phyloP scores from a whole-genome alignment of 805 yeast species.

The Kluyveromyces nonfermentans region DNA sequence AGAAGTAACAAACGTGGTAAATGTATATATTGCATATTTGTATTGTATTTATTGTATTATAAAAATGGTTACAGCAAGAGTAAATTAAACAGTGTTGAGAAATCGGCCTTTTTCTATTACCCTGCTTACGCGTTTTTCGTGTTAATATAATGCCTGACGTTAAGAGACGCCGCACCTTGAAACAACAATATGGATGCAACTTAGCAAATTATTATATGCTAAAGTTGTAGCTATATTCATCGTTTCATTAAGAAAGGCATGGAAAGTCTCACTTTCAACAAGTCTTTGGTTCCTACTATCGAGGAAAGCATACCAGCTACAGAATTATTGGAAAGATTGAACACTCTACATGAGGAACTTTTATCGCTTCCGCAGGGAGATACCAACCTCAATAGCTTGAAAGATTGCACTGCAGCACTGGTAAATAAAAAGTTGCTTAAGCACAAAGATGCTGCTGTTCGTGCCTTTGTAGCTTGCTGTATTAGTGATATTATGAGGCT shows the following conservation, averaged over 20 bases:
- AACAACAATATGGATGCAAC: not conserved
- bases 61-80: not conserved
- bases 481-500: constrained; percentile 65
- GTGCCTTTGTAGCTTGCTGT: constrained; percentile 62
- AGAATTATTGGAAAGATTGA: constrained; percentile 50
- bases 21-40: not conserved
- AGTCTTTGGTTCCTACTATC: constrained; percentile 47
- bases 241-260: not conserved
- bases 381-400: constrained; percentile 38
- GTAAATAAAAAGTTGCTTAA: constrained; percentile 48
- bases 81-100: no score
- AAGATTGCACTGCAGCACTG: constrained; percentile 41
- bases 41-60: no score
- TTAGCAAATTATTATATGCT: not conserved
- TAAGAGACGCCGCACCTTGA: not conserved
- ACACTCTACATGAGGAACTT: constrained; percentile 53
- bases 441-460: constrained; percentile 60
- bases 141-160: not conserved
- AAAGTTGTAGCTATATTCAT: not conserved
- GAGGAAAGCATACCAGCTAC: constrained; percentile 50
- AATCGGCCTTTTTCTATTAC: not conserved
- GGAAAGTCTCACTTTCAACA: constrained; percentile 29
- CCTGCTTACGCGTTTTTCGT: not conserved
- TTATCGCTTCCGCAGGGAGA: constrained; percentile 52
- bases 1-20: no score